Percentiles rank a stretch among this genome's conserved stretches.
Conservation (phyloP, 441 rosid species). For the Metrosideros polymorpha region DNA sequence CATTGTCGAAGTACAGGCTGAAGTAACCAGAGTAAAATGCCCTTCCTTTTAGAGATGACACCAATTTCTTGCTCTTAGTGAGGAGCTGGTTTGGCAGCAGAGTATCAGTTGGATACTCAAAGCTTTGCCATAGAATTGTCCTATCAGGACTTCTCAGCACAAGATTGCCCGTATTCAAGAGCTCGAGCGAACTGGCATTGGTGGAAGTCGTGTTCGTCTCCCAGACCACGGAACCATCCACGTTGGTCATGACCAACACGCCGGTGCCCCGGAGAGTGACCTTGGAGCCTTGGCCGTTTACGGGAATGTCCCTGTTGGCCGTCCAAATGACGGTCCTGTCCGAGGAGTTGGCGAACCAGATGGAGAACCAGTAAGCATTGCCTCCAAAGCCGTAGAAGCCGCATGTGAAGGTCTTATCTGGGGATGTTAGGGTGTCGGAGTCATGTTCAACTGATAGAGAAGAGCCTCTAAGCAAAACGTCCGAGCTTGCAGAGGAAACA, state of each 20-base stretch:
- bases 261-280: slow-evolving; percentile 20
- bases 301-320: slow-evolving; percentile 38
- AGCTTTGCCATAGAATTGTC: slow-evolving; percentile 35
- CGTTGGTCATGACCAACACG: slow-evolving; percentile 24
- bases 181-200: slow-evolving; percentile 9
- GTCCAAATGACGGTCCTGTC: slow-evolving; percentile 38
- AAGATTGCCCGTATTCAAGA: slow-evolving; percentile 32
- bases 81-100: slow-evolving; percentile 31
- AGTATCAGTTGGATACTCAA: slow-evolving; percentile 38
- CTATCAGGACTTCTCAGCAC: slow-evolving; percentile 6
- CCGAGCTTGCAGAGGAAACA: not conserved
- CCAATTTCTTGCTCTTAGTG: slow-evolving; percentile 19
- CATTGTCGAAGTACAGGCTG: slow-evolving; percentile 22
- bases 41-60: slow-evolving; percentile 18
- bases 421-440: slow-evolving; percentile 15
- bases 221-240: slow-evolving; percentile 25
- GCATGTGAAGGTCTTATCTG: slow-evolving; percentile 26
- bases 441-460: slow-evolving; percentile 20
- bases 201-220: slow-evolving; percentile 16
- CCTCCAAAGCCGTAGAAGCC: slow-evolving; percentile 25
- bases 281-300: slow-evolving; percentile 31
- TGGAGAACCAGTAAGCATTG: slow-evolving; percentile 35
- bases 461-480: slow-evolving; percentile 14
- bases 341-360: slow-evolving; percentile 30
- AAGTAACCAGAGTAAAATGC: slow-evolving; percentile 20